Percentiles rank a stretch among this genome's conserved stretches.
phyloP scores from a whole-genome alignment of 305 asterid species.

The Solanum hybrid region DNA sequence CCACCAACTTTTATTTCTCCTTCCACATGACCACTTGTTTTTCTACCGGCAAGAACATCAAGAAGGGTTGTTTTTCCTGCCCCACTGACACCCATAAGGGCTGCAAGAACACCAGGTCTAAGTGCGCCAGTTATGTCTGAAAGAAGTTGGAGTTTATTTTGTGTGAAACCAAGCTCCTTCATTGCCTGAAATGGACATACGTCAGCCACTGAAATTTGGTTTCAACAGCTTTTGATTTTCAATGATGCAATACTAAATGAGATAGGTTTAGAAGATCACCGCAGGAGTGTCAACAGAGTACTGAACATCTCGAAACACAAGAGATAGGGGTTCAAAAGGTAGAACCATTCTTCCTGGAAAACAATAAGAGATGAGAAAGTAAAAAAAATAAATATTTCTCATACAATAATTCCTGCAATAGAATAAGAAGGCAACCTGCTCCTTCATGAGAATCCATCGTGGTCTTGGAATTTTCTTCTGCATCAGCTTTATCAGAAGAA shows the following conservation, averaged over 20 bases:
- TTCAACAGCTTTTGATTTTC: neutral
- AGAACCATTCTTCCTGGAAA: conserved; percentile 41
- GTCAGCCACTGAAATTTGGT: neutral
- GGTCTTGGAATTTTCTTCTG: conserved; percentile 5
- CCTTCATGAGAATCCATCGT: conserved; percentile 8
- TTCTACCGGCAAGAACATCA: conserved; percentile 77
- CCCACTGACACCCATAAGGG: conserved; percentile 84
- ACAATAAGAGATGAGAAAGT: neutral
- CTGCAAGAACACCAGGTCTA: conserved; percentile 67
- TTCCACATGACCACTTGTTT: conserved; percentile 57
- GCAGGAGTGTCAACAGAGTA: conserved; percentile 49
- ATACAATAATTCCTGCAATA: neutral
- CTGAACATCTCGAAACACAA: conserved; percentile 53
- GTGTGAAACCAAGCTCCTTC: conserved; percentile 47
- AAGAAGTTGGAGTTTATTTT: conserved; percentile 47
- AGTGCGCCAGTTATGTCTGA: conserved; percentile 53
- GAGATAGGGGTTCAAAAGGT: conserved; percentile 46
- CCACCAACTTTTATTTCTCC: conserved; percentile 67
- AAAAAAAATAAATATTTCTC: neutral
- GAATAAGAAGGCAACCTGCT: conserved; percentile 3
- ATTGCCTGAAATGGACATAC: conserved; percentile 34
- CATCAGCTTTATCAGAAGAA: neutral
- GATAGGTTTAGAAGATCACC: conserved; percentile 23
- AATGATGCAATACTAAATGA: neutral
- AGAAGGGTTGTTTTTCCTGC: conserved; percentile 85